A percentile compares a stretch with the other conserved stretches of the same genome.
phyloP scores from a whole-genome alignment of 2,329 filamentous ascomycete genomes.

The Colletotrichum euphorbiae region DNA sequence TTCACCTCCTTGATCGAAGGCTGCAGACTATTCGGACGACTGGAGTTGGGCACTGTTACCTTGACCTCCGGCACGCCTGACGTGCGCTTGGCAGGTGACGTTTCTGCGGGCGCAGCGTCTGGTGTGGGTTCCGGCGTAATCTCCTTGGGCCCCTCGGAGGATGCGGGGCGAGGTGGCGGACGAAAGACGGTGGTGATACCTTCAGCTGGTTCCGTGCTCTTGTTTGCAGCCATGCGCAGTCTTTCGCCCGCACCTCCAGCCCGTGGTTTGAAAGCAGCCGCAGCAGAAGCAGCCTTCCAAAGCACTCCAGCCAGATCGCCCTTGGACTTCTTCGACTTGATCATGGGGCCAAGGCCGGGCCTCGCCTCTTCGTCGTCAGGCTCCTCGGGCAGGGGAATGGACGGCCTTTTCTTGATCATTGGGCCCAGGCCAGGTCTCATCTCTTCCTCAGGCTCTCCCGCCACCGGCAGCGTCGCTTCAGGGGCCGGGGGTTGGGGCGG shows the following conservation, averaged over 20 bases:
- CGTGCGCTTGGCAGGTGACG: conserved; percentile 47
- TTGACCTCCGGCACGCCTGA: conserved; percentile 68
- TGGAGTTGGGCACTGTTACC: conserved; percentile 62
- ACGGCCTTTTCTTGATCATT: conserved; percentile 87
- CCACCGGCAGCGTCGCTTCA: conserved; percentile 41
- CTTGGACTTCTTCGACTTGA: conserved; percentile 80
- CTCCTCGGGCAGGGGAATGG: conserved; percentile 48
- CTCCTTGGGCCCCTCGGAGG: conserved; percentile 51
- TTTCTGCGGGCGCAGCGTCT: conserved; percentile 43
- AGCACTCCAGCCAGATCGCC: conserved; percentile 81
- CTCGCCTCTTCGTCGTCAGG: conserved; percentile 48
- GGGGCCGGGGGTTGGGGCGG: conserved; percentile 38
- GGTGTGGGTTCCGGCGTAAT: conserved; percentile 42
- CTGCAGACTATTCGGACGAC: conserved; percentile 54
- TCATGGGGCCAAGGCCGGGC: conserved; percentile 91
- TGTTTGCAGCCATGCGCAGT: conserved; percentile 71
- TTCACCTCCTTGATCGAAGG: conserved; percentile 50
- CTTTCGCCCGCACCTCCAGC: conserved; percentile 88
- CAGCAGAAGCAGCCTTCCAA: conserved; percentile 81
- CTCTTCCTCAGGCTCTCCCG: conserved; percentile 53
- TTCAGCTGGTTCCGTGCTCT: conserved; percentile 58
- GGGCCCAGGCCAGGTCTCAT: conserved; percentile 83
- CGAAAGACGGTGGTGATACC: conserved; percentile 91
- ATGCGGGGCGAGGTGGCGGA: conserved; percentile 69
- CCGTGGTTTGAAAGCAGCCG: conserved; percentile 81